phyloP scores from a whole-genome alignment of 805 yeast genomes.

The Candida railenensis region DNA sequence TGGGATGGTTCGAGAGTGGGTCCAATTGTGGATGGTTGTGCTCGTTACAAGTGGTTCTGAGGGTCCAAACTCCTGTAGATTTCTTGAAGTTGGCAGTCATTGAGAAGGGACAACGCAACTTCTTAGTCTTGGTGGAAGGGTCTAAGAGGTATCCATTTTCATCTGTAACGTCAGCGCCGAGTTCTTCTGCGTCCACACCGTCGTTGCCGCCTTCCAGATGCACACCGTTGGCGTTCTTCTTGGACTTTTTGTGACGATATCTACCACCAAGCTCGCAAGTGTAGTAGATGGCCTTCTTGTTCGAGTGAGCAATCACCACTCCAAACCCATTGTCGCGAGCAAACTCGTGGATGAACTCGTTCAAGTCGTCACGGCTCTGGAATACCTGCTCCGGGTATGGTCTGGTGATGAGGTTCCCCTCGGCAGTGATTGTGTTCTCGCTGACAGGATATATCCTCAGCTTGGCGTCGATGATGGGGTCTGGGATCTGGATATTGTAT shows the following conservation, averaged over 20 bases:
- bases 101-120: constrained; percentile 56
- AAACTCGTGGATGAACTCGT: constrained; percentile 54
- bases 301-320: constrained; percentile 58
- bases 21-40: constrained; percentile 60
- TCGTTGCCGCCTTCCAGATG: constrained; percentile 19
- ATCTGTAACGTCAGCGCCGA: constrained; percentile 8
- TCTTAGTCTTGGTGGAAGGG: constrained; percentile 47
- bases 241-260: constrained; percentile 49
- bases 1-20: constrained; percentile 55
- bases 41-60: constrained; percentile 53
- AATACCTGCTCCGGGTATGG: constrained; percentile 55
- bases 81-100: constrained; percentile 57
- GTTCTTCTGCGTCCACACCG: constrained; percentile 19
- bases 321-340: constrained; percentile 59
- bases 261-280: constrained; percentile 60
- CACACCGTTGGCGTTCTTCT: constrained; percentile 14
- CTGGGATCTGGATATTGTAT: constrained; percentile 46
- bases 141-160: constrained; percentile 37
- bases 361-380: constrained; percentile 47
- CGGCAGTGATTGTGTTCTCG: constrained; percentile 46
- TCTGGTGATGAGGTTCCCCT: constrained; percentile 52
- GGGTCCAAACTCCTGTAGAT: constrained; percentile 49
- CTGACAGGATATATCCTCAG: constrained; percentile 43
- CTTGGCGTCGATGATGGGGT: constrained; percentile 42
- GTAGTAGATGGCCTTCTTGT: constrained; percentile 57